A percentile compares a stretch with the other conserved stretches of the same genome.
Conservation (phyloP, 2,329 filamentous ascomycete genomes). For the Cryphonectria japonica region DNA sequence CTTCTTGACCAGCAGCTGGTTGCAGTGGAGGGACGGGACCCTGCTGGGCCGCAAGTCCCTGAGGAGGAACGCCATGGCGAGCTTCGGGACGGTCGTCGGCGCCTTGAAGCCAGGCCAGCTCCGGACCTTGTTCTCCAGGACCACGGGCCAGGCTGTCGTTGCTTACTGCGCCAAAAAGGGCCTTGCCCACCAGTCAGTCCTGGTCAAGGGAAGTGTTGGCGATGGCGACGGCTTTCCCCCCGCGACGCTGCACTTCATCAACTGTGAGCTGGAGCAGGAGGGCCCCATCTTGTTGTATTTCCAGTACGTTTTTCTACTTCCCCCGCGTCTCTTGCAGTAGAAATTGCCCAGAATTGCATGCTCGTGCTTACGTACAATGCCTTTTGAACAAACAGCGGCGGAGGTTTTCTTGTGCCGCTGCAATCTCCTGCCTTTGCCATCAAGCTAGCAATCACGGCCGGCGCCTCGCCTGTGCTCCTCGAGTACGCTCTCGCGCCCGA, state of each 20-base stretch:
- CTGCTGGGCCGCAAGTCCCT: conserved; percentile 35
- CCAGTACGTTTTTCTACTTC: conserved; percentile 15
- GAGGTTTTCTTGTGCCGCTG: conserved; percentile 23
- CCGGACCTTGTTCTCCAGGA: conserved; percentile 20
- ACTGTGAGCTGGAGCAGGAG: conserved; percentile 20
- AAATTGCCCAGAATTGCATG: too few species aligned
- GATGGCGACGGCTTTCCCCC: conserved; percentile 26
- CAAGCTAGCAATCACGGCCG: conserved; percentile 20
- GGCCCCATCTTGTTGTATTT: conserved; percentile 30
- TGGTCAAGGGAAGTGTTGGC: conserved; percentile 22
- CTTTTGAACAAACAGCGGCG: conserved; percentile 11
- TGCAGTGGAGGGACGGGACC: conserved; percentile 39
- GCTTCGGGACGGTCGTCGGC: conserved; percentile 21
- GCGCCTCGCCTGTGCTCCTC: conserved; percentile 30
- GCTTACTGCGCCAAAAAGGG: conserved; percentile 23
- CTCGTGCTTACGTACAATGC: not conserved
- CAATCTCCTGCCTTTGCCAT: conserved; percentile 20
- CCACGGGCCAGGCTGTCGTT: conserved; percentile 28
- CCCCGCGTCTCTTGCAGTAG: not conserved
- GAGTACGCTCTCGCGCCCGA: conserved; percentile 34
- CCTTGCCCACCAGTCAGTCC: conserved; percentile 22
- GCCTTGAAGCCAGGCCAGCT: conserved; percentile 24
- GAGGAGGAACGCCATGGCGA: conserved; percentile 22
- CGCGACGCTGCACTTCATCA: conserved; percentile 27
- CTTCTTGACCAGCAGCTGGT: conserved; percentile 22